phyloP scores from a whole-genome alignment of 2,329 filamentous ascomycete genomes.

The Ceratocystiopsis sp. region DNA sequence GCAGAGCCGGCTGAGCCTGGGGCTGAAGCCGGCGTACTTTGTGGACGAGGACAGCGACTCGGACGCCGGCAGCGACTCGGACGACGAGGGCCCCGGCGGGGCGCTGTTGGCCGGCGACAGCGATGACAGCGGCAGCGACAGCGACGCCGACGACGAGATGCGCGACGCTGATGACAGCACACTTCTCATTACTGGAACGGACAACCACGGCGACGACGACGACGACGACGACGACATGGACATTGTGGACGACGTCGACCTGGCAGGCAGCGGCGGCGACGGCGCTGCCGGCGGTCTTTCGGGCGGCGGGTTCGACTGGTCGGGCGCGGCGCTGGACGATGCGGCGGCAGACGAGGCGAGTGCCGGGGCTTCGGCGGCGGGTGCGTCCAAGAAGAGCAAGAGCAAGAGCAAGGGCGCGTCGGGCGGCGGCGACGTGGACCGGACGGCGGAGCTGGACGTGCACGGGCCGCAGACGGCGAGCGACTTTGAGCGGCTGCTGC shows the following conservation, averaged over 20 bases:
- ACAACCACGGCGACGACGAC: constrained; percentile 24
- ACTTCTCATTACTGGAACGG: constrained; percentile 27
- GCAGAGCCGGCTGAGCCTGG: constrained; percentile 70
- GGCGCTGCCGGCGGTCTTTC: constrained; percentile 39
- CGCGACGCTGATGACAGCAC: constrained; percentile 23
- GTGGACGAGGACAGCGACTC: constrained; percentile 35
- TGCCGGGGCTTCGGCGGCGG: neutral
- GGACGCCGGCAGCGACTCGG: constrained; percentile 22
- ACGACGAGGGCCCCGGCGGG: constrained; percentile 21
- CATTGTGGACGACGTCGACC: neutral
- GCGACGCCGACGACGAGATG: constrained; percentile 32
- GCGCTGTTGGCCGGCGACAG: constrained; percentile 22
- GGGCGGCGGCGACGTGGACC: constrained; percentile 66
- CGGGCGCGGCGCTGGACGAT: constrained; percentile 41
- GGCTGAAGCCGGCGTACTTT: constrained; percentile 86
- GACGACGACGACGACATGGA: constrained; percentile 10
- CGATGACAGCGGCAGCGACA: constrained; percentile 28
- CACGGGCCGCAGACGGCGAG: constrained; percentile 77
- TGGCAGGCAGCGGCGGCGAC: constrained; percentile 11
- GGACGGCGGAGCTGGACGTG: constrained; percentile 78
- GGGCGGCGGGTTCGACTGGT: constrained; percentile 77
- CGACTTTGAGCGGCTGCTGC: constrained; percentile 84
- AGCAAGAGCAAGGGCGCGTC: constrained; percentile 61
- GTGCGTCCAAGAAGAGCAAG: constrained; percentile 19
- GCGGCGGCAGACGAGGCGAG: constrained; percentile 7